Evolutionary conservation across 352 stramenopile species (phyloP), one percentile per base, ranked within the genome.

Genomic region (Pythium graminicola): DNA sequence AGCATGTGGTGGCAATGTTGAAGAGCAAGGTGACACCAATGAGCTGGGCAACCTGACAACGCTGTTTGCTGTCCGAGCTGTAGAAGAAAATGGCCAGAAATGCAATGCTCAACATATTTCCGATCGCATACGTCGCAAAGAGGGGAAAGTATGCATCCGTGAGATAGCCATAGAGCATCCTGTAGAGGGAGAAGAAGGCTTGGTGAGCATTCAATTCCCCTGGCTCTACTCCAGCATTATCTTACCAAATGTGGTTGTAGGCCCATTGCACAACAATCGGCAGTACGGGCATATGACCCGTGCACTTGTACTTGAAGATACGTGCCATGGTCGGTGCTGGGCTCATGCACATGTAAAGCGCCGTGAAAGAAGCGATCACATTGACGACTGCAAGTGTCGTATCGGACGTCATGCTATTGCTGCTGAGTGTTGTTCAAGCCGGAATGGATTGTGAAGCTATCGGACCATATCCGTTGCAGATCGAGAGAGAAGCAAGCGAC

Each of bases 11-110:
- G 10, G 55, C 22, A 6, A 60, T 77, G 20, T 79, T 54, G 11
- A 58, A 23, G 6, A 60, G 4, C 6, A 81, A 42, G 4, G 66
- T 35, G 10, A 56, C 54, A 7, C 65, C 48, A 2, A 47, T 55
- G 9, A 61, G 26, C 6, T 46, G 44, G 8, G 31, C 31, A 36
- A 36, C 31, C 14, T 36, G 9, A 14, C 8, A 14, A 14, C 14
- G 9, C 8, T 36, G 31, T 38, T 56, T 56, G 16, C 80, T 63
- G 9, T 65, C 51, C 1, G 65, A 79, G 11, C 54, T 51, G 54
- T 78, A 83, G 59, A 82, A 84, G 23, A 82, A 84, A 24, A 82
- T 39, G 7, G 64, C 27, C 28, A 86, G 72, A 63, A 78, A 86
- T 19, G 58, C 23, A 32, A 78, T 19, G 13, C 65, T 58, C 2